phyloP scores from a whole-genome alignment of 768 basidiomycete genomes.

The Daedaleopsis sinensis region DNA sequence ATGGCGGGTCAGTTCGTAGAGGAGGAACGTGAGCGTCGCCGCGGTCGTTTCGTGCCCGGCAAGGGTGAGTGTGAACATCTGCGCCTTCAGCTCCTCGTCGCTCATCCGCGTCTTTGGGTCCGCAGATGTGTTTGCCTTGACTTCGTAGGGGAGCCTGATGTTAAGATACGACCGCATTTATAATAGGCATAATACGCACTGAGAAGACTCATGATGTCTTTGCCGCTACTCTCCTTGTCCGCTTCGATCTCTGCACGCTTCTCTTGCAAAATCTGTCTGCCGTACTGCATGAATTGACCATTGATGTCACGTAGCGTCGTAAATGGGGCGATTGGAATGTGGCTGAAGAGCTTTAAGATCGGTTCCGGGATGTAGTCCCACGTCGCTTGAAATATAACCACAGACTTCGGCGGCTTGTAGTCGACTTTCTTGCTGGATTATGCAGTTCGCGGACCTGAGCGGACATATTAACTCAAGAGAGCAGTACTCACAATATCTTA shows the following conservation, averaged over 20 bases:
- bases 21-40: conserved; percentile 9
- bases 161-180: neutral
- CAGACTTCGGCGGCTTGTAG: too few relatives aligned
- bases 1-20: conserved; percentile 14
- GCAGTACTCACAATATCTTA: conserved; percentile 18
- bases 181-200: neutral
- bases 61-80: conserved; percentile 17
- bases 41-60: conserved; percentile 21
- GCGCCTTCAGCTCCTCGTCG: conserved; percentile 19
- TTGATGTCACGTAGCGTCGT: conserved; percentile 7
- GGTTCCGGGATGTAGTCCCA: conserved; percentile 13
- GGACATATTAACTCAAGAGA: neutral
- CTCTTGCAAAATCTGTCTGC: too few relatives aligned
- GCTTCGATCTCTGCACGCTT: neutral
- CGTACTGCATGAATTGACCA: too few relatives aligned
- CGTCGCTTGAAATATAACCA: too few relatives aligned
- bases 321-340: conserved; percentile 15
- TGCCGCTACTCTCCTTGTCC: neutral
- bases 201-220: conserved; percentile 23
- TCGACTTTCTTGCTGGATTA: too few relatives aligned
- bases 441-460: neutral
- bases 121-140: conserved; percentile 24
- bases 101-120: conserved; percentile 7
- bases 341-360: conserved; percentile 10
- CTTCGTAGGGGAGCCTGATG: neutral